A percentile compares a stretch with the other conserved stretches of the same genome.
phyloP scores from a whole-genome alignment of 345 rosid genomes.

The Linum lewisii region DNA sequence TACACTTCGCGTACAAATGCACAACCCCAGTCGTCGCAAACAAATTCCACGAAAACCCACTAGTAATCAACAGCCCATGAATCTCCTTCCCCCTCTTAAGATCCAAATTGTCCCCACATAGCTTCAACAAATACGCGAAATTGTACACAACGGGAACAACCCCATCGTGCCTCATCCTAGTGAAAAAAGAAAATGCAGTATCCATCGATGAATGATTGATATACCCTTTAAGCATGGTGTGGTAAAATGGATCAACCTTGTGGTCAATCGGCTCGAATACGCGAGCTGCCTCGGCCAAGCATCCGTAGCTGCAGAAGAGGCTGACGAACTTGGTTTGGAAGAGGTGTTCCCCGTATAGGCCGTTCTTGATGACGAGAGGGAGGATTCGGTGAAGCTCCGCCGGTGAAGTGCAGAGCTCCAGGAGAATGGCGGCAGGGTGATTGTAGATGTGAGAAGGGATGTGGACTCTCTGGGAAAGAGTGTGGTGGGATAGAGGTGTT shows the following conservation, averaged over 20 bases:
- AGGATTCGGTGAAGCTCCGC: conserved; percentile 50
- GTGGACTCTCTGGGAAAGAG: conserved; percentile 41
- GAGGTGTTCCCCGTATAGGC: conserved; percentile 41
- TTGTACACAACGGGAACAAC: conserved; percentile 59
- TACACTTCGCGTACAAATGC: conserved; percentile 59
- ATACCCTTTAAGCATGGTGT: conserved; percentile 79
- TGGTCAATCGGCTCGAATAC: conserved; percentile 56
- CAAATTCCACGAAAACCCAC: conserved; percentile 48
- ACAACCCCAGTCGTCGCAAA: conserved; percentile 71
- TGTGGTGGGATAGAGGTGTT: conserved; percentile 13
- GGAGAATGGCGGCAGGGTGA: conserved; percentile 71
- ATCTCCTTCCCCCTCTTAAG: conserved; percentile 53
- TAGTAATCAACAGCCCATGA: conserved; percentile 59
- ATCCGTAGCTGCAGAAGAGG: conserved; percentile 60
- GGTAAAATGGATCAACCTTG: conserved; percentile 54
- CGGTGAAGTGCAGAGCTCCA: conserved; percentile 52
- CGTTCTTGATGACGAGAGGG: conserved; percentile 56
- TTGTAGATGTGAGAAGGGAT: conserved; percentile 59
- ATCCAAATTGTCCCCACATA: conserved; percentile 47
- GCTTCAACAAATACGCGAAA: conserved; percentile 63
- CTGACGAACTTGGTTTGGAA: conserved; percentile 80
- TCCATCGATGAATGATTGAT: conserved; percentile 41
- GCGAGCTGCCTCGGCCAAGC: conserved; percentile 53
- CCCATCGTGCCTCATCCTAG: conserved; percentile 49
- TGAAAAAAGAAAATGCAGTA: conserved; percentile 38